Percentiles rank a stretch among this genome's conserved stretches.
phyloP scores from a whole-genome alignment of 305 asterid species.

The Fraxinus platypoda region DNA sequence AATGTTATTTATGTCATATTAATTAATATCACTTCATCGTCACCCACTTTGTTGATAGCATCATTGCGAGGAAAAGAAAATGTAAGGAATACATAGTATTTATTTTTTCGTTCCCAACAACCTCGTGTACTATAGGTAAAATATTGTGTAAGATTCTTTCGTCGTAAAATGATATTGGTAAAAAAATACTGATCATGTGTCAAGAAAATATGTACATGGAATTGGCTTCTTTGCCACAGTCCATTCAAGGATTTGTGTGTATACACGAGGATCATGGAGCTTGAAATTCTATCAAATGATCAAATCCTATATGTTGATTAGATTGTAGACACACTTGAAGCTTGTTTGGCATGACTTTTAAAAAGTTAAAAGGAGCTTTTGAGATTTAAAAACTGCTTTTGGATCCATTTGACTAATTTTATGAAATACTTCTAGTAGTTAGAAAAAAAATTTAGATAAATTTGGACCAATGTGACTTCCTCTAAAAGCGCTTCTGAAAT shows the following conservation, averaged over 20 bases:
- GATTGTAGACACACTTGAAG: not conserved
- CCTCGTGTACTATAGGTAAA: not conserved
- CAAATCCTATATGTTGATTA: not conserved
- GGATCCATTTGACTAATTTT: no score
- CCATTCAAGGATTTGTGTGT: no score
- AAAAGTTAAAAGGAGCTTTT: no score
- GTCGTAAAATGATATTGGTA: not conserved
- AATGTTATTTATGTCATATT: not conserved
- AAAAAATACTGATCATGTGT: not conserved
- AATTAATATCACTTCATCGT: not conserved
- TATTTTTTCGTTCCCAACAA: not conserved
- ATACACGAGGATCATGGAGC: not conserved
- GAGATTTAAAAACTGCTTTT: no score
- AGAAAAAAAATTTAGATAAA: no score
- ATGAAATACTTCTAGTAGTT: no score
- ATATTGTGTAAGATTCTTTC: no score
- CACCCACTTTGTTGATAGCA: not conserved
- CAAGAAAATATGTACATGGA: not conserved
- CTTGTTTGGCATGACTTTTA: no score
- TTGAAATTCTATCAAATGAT: not conserved
- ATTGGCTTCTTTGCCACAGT: not conserved
- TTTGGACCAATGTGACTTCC: no score
- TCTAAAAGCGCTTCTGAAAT: no score
- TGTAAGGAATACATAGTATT: not conserved
- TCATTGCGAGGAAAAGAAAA: not conserved